A percentile compares a stretch with the other conserved stretches of the same genome.
Conservation (phyloP, 129 eudicot species). For the Ambrosia artemisiifolia region DNA sequence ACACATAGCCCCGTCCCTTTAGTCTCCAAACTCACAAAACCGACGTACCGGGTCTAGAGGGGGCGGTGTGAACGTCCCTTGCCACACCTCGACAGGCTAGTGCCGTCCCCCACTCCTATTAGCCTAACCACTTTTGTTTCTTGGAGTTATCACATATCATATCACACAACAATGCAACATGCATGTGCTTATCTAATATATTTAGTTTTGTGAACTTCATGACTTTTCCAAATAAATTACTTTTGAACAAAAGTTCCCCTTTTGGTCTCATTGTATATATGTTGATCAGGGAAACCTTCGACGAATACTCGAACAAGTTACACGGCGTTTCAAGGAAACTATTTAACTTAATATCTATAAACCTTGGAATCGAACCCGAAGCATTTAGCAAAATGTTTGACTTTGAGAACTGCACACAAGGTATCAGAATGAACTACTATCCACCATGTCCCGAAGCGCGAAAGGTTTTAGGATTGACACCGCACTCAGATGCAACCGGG, state of each 20-base stretch:
- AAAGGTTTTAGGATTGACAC: conserved; percentile 42
- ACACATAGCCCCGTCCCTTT: too few species aligned
- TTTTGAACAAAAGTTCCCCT: not conserved
- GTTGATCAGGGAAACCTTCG: conserved; percentile 39
- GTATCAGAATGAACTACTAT: conserved; percentile 54
- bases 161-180: too few species aligned
- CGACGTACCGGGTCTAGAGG: too few species aligned
- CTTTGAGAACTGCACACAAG: conserved; percentile 47
- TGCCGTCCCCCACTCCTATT: too few species aligned
- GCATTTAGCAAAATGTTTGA: conserved; percentile 24
- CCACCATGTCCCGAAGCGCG: conserved; percentile 52
- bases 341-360: conserved; percentile 31
- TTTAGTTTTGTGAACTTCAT: too few species aligned
- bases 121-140: too few species aligned
- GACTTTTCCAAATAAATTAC: too few species aligned
- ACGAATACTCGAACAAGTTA: conserved; percentile 33
- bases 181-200: too few species aligned
- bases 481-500: conserved; percentile 53
- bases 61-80: too few species aligned
- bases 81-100: too few species aligned
- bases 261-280: not conserved
- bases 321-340: conserved; percentile 22
- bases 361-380: conserved; percentile 33
- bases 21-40: too few species aligned
- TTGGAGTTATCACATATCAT: too few species aligned